These are phyloP conservation scores for Phaeosphaeriaceae sp. DNA, from an alignment of 2,329 filamentous ascomycete species.

Conservation along the genomic window DNA sequence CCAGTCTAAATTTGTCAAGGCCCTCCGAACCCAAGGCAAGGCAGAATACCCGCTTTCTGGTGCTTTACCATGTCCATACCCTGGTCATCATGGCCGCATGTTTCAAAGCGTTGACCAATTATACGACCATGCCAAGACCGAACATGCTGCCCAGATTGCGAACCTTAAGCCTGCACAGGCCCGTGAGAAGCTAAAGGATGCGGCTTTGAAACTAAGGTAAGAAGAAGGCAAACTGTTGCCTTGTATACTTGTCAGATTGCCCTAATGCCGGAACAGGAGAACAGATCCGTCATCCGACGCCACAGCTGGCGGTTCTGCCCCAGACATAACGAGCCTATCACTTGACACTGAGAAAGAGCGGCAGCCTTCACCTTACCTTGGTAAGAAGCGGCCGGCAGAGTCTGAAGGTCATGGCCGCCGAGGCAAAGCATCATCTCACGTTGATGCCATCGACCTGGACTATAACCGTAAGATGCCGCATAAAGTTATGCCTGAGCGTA, in stretches of 20 bases:
- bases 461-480: constrained; percentile 30
- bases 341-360: constrained; percentile 28
- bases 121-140: constrained; percentile 30
- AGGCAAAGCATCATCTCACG: constrained; percentile 30
- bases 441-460: constrained; percentile 34
- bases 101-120: constrained; percentile 39
- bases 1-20: constrained; percentile 33
- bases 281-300: constrained; percentile 32
- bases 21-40: constrained; percentile 33
- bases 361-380: constrained; percentile 29
- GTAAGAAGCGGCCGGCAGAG: constrained; percentile 40
- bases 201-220: constrained; percentile 28
- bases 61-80: constrained; percentile 39
- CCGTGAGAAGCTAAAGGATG: constrained; percentile 29
- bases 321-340: constrained; percentile 38
- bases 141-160: constrained; percentile 33
- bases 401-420: constrained; percentile 31
- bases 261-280: constrained; percentile 22
- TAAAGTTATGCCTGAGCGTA: constrained; percentile 19
- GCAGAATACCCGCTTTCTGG: constrained; percentile 23
- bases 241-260: neutral
- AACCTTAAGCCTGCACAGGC: constrained; percentile 25
- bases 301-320: constrained; percentile 35
- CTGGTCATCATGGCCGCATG: constrained; percentile 29
- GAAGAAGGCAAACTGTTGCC: neutral